Base-by-base conservation (phyloP, 176 grass and related monocot genomes). In the Oryza rufipogon region DNA sequence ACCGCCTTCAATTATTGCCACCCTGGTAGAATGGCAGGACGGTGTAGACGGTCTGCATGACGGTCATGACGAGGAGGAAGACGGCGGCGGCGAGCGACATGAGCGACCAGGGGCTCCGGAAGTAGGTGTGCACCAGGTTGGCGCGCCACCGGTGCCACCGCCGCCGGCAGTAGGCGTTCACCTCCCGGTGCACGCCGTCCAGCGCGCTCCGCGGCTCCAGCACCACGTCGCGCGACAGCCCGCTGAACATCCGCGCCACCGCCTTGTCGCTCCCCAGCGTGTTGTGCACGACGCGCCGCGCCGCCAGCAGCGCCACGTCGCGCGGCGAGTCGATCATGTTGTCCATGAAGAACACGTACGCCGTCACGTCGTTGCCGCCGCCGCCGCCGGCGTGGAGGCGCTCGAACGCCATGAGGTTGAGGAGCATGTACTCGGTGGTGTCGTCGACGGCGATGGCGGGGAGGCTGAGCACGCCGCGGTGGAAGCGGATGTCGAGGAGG, bases 301-400 rank as follows among this genome's bases (percentile, higher is more conserved):
- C 14, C 70, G 81, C 51, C 3, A 97, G 92, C 76, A 97, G 74
- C 36, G 88, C 91, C 56, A 97, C 90, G 83, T 97, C 95, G 28
- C 82, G 81, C 28, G 84, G 79, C 13, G 92, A 91, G 61, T 84
- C 81, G 41, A 94, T 83, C 64, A 97, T 97, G 88, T 87, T 97
- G 83, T 97, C 94, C 90, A 97, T 94, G 92, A 97, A 94, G 89
- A 97, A 97, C 10, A 94, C 90, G 70, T 89, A 97, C 0, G 95
- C 89, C 0, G 95, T 94, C 5, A 97, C 75, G 56, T 92, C 90
- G 83, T 89, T 94, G 5, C 95, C 28, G 1, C 28, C 28, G 28
- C 33, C 33, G 33, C 88, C 84, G 9, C 81, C 88, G n/a, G 76
- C 81, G 70, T 97, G 90, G 8, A 97, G 90, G 9, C 95, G 80